Evolutionary conservation across 306 rosid genomes (phyloP).

Genomic region (Lathyrus aphaca): DNA sequence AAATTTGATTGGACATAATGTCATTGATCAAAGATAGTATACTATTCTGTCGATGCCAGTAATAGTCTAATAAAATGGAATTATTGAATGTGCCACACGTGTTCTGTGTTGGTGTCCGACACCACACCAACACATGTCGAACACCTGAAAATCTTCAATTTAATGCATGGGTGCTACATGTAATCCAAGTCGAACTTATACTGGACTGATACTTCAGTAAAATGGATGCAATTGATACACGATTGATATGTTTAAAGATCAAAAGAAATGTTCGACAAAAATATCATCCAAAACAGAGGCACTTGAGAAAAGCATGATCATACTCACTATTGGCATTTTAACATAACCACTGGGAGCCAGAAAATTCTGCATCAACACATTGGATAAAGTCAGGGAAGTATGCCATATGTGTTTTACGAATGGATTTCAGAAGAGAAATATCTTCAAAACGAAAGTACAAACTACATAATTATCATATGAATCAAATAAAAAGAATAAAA

Average conservation of each 20-base stretch:
- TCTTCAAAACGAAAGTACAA: background rate
- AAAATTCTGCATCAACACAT: constrained; percentile 59
- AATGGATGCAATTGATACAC: constrained; percentile 17
- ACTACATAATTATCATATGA: constrained; percentile 19
- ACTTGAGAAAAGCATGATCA: constrained; percentile 20
- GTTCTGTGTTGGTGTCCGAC: background rate
- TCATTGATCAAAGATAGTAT: constrained; percentile 25
- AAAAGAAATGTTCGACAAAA: constrained; percentile 3
- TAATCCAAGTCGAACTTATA: background rate
- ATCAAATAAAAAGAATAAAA: constrained; percentile 16
- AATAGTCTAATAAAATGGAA: background rate
- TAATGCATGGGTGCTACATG: background rate
- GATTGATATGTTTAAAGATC: background rate
- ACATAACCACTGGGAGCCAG: constrained; percentile 83
- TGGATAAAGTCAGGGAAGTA: constrained; percentile 16
- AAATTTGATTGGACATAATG: constrained; percentile 6
- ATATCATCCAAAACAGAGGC: constrained; percentile 14
- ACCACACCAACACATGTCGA: background rate
- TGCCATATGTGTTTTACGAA: background rate
- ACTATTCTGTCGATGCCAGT: background rate
- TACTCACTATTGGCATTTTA: constrained; percentile 82
- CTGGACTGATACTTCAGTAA: constrained; percentile 11
- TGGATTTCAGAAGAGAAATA: constrained; percentile 7
- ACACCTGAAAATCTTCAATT: background rate
- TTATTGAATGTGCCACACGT: background rate